Percentiles rank a stretch among this genome's conserved stretches.
Evolutionary conservation across 805 yeast species (phyloP).

Genomic region (Teunomyces cretensis): DNA sequence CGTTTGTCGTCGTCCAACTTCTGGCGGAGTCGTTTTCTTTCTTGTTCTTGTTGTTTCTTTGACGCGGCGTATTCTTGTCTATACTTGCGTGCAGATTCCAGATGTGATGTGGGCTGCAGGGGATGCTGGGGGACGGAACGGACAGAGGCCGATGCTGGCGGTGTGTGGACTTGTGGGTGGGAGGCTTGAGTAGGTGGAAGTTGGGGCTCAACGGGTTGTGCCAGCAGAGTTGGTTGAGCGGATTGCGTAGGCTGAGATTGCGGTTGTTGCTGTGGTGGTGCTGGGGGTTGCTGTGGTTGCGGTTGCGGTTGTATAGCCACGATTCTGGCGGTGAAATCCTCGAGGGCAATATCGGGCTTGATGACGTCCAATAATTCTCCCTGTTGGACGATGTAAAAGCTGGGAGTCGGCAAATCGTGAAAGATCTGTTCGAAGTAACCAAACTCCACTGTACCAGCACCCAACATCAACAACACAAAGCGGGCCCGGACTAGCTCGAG

Average conservation of each 20-base stretch:
- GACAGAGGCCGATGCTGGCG: too few relatives aligned
- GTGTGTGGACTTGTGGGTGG: background rate
- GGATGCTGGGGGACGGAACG: too few relatives aligned
- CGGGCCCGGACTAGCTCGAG: background rate
- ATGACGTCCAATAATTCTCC: slow-evolving; percentile 49
- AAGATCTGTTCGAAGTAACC: slow-evolving; percentile 53
- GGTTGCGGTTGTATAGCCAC: slow-evolving; percentile 10
- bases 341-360: slow-evolving; percentile 26
- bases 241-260: background rate
- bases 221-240: background rate
- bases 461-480: slow-evolving; percentile 19
- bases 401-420: slow-evolving; percentile 51
- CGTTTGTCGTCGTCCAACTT: slow-evolving; percentile 53
- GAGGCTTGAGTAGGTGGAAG: background rate
- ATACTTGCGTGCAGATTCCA: slow-evolving; percentile 5
- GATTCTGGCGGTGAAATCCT: slow-evolving; percentile 25
- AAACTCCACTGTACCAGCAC: slow-evolving; percentile 18
- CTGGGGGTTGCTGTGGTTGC: background rate
- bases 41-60: slow-evolving; percentile 47
- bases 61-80: slow-evolving; percentile 3
- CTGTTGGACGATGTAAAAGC: slow-evolving; percentile 52
- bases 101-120: background rate
- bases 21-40: slow-evolving; percentile 54
- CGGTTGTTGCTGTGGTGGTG: background rate
- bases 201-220: background rate